Evolutionary conservation across 129 eudicot species (phyloP).

Genomic region (Oenanthe sinensis): DNA sequence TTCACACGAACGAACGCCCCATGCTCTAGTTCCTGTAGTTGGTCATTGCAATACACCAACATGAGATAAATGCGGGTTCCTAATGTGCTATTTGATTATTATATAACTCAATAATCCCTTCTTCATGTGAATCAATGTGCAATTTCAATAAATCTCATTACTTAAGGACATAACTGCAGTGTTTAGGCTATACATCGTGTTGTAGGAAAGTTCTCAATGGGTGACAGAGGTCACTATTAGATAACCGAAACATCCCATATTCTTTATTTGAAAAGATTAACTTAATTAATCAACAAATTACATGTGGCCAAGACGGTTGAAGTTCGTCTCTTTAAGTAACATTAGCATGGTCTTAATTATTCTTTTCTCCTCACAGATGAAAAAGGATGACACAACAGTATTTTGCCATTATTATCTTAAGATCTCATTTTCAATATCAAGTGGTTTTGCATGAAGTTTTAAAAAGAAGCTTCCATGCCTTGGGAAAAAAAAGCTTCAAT

Average conservation of each 20-base stretch:
- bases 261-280: neutral
- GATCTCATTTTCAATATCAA: neutral
- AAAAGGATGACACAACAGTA: neutral
- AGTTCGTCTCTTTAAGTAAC: neutral
- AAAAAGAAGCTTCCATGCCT: neutral
- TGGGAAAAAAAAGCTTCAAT: too few species aligned
- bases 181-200: neutral
- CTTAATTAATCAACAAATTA: neutral
- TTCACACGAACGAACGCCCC: constrained; percentile 76
- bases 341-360: neutral
- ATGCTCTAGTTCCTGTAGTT: constrained; percentile 54
- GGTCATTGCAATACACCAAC: neutral
- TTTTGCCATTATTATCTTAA: neutral
- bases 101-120: neutral
- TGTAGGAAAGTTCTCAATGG: neutral
- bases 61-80: neutral
- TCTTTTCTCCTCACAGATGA: neutral
- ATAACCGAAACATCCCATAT: neutral
- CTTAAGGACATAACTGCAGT: neutral
- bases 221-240: neutral
- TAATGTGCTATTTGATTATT: neutral
- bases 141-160: neutral
- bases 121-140: neutral
- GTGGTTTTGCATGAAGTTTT: neutral
- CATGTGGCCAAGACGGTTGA: neutral